Percentiles rank a stretch among this genome's conserved stretches.
phyloP scores from a whole-genome alignment of 1,284 basidiomycete species.

The Puccinia horiana region DNA sequence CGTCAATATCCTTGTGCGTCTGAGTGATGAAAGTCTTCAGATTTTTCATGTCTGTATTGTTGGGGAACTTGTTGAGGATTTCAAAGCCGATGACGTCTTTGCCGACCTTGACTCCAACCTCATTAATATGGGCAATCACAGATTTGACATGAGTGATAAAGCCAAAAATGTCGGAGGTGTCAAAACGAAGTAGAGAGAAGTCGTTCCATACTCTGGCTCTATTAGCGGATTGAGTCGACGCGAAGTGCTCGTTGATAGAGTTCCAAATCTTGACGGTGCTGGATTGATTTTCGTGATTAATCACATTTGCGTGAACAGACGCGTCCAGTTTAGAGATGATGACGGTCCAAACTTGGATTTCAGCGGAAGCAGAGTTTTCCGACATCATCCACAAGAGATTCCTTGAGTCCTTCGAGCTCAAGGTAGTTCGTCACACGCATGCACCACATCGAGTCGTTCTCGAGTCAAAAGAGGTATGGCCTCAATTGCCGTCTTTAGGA shows the following conservation, averaged over 20 bases:
- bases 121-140: neutral
- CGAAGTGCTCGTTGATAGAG: neutral
- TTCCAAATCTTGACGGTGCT: neutral
- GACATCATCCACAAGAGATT: too few relatives aligned
- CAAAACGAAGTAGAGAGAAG: neutral
- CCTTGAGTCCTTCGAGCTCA: too few relatives aligned
- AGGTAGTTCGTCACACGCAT: too few relatives aligned
- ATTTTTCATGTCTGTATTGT: neutral
- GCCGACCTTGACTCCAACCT: neutral
- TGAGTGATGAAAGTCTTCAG: neutral
- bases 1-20: neutral
- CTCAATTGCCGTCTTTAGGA: too few relatives aligned
- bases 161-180: neutral
- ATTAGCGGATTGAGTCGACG: neutral
- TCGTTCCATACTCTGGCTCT: neutral
- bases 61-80: neutral
- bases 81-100: neutral
- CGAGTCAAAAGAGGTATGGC: too few relatives aligned
- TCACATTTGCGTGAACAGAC: neutral
- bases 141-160: neutral
- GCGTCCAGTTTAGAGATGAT: neutral
- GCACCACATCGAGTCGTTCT: too few relatives aligned
- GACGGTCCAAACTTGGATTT: too few relatives aligned
- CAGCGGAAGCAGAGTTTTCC: too few relatives aligned
- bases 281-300: neutral